Conservation (phyloP, 2,329 filamentous ascomycete genomes). For the Ophiostoma montium region DNA sequence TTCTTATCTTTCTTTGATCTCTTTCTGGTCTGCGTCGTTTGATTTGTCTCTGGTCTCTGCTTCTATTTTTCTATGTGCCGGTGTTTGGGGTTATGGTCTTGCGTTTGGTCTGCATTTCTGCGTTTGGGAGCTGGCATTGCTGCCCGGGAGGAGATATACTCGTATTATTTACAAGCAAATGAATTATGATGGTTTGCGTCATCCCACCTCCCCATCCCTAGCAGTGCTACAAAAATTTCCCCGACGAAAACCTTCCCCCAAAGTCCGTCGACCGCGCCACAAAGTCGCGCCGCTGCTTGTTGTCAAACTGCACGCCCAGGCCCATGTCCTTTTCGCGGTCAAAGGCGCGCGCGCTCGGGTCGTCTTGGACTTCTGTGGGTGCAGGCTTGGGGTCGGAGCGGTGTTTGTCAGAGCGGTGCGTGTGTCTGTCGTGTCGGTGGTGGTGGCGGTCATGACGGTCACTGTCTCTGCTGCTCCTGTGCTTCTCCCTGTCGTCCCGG, state of each 20-base stretch:
- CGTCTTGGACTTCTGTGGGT: no score
- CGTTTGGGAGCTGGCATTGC: no score
- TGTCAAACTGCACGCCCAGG: slow-evolving; percentile 54
- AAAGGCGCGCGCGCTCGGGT: slow-evolving; percentile 79
- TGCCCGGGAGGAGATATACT: no score
- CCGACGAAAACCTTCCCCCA: slow-evolving; percentile 65
- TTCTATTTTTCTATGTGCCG: no score
- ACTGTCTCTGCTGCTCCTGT: neutral
- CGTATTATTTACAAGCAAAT: no score
- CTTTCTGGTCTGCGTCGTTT: no score
- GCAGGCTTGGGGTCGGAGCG: no score
- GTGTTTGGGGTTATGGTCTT: no score
- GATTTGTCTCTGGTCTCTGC: neutral
- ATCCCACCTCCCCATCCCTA: no score
- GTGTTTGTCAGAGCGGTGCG: no score
- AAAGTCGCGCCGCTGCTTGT: slow-evolving; percentile 63
- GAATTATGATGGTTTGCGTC: no score
- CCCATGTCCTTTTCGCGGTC: slow-evolving; percentile 92
- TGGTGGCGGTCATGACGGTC: neutral
- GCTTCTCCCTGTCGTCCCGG: neutral
- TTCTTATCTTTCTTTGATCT: neutral
- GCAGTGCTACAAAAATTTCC: slow-evolving; percentile 43
- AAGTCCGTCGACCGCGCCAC: slow-evolving; percentile 70
- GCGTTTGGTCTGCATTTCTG: no score
- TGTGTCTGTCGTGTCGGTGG: neutral